Conservation (phyloP, 2,329 filamentous ascomycete genomes). For the Metarhizium rileyi region DNA sequence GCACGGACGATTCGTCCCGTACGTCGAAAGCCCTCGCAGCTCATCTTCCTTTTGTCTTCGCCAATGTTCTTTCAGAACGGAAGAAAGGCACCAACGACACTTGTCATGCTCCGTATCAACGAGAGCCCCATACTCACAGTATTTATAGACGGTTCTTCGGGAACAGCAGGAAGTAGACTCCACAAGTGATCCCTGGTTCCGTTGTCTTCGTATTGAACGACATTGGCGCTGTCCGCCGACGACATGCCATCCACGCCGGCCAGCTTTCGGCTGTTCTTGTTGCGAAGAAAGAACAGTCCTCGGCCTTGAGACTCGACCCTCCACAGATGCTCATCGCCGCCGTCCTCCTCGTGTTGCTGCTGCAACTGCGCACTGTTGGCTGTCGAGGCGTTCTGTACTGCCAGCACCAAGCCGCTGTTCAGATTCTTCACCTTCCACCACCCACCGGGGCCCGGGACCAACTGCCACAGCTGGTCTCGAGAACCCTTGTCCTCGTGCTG, state of each 20-base stretch:
- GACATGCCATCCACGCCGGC: slow-evolving; percentile 9
- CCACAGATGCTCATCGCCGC: slow-evolving; percentile 8
- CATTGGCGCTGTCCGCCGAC: slow-evolving; percentile 6
- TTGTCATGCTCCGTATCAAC: too few species aligned
- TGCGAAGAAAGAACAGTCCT: slow-evolving; percentile 9
- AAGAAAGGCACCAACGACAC: too few species aligned
- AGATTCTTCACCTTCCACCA: slow-evolving; percentile 10
- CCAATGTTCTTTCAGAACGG: too few species aligned
- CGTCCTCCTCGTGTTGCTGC: slow-evolving; percentile 6
- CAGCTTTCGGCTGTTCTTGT: slow-evolving; percentile 10
- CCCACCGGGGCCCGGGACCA: slow-evolving; percentile 4
- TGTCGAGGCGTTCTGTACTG: slow-evolving; percentile 2
- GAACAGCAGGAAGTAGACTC: slow-evolving; percentile 4
- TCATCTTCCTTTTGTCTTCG: too few species aligned
- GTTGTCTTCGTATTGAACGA: slow-evolving; percentile 11
- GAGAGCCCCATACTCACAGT: too few species aligned
- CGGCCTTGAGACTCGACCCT: slow-evolving; percentile 4
- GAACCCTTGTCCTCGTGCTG: too few species aligned
- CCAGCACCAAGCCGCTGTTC: slow-evolving; percentile 8
- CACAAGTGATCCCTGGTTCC: slow-evolving; percentile 10
- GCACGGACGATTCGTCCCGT: too few species aligned
- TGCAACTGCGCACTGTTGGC: slow-evolving; percentile 7
- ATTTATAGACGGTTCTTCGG: too few species aligned
- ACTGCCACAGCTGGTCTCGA: slow-evolving; percentile 9
- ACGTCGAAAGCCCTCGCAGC: too few species aligned